Base-by-base conservation (phyloP, 1,284 basidiomycete species). In the Heterobasidion irregulare region DNA sequence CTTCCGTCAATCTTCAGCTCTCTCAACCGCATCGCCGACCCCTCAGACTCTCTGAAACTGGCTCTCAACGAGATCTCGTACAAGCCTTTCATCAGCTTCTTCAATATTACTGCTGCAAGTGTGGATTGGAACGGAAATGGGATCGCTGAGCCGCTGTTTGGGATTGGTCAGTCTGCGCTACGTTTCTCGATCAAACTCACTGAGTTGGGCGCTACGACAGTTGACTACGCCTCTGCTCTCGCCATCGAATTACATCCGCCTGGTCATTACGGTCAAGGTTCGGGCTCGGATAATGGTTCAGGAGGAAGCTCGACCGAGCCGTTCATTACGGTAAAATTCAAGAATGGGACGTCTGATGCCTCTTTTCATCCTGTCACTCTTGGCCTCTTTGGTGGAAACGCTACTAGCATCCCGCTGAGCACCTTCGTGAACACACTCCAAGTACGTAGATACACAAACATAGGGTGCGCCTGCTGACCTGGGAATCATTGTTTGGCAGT, bases 51-150 rank as follows among this genome's bases (percentile, higher is more conserved):
- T 12, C 69, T 80, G 59, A 77, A 77, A 61, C 44, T 82, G 34
- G 68, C 69, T 0, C 66, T 77, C 56, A 67, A 73, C 48, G 70
- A 63, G 53, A 66, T 74, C 18, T 72, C 75, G 53, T 81, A 80
- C 68, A 79, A 79, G 64, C 80, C 79, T 7, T 77, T 80, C 66
- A 70, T 80, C 44, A 73, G 73, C 53, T 62, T 79, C 35, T 75
- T 78, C 68, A 77, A 75, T 57, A 70, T 80, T 61, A 76, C 74
- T 9, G 38, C 51, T 44, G 51, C 51, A 18, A 67, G 72, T 36
- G 66, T 72, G 10, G 68, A 70, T 1, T 56, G 66, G 26, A 61
- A 63, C 8, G 64, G 36, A 4, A 34, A 47, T 16, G 52, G 55
- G 6, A n/a, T 68, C 57, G 69, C 70, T 0, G 62, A 63, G 36